Conservation (phyloP, 352 stramenopile genomes). For the Phytophthora multivora region DNA sequence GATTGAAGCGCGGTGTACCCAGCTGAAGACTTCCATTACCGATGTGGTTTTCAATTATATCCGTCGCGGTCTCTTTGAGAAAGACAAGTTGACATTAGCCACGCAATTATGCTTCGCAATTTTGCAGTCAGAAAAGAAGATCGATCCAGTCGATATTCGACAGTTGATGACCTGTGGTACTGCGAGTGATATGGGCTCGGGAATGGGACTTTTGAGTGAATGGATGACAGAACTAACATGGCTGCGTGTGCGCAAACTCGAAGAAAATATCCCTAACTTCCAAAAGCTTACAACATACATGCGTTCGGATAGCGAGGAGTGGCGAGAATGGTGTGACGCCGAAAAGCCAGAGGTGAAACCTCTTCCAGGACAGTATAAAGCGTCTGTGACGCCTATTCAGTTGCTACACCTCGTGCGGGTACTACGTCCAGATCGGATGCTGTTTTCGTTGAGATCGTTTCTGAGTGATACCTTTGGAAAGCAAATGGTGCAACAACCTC, state of each 20-base stretch:
- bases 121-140: slow-evolving; percentile 73
- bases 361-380: slow-evolving; percentile 89
- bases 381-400: slow-evolving; percentile 45
- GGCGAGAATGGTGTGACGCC: slow-evolving; percentile 93
- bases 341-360: slow-evolving; percentile 90
- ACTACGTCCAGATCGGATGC: slow-evolving; percentile 84
- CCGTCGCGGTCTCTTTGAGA: slow-evolving; percentile 92
- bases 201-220: slow-evolving; percentile 92
- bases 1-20: slow-evolving; percentile 60
- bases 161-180: slow-evolving; percentile 78
- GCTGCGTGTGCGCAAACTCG: slow-evolving; percentile 91
- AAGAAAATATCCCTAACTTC: slow-evolving; percentile 85
- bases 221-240: slow-evolving; percentile 91
- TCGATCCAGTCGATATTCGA: slow-evolving; percentile 56
- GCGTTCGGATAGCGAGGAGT: slow-evolving; percentile 95
- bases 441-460: slow-evolving; percentile 73
- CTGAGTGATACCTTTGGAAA: slow-evolving; percentile 56
- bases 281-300: slow-evolving; percentile 94
- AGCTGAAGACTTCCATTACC: slow-evolving; percentile 72
- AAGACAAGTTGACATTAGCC: slow-evolving; percentile 93
- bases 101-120: slow-evolving; percentile 94
- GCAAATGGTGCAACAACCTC: slow-evolving; percentile 82
- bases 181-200: slow-evolving; percentile 43
- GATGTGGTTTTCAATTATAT: slow-evolving; percentile 96
- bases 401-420: slow-evolving; percentile 83